Evolutionary conservation across 2,329 filamentous ascomycete genomes (phyloP).

Genomic region (Dactylellina haptotyla): DNA sequence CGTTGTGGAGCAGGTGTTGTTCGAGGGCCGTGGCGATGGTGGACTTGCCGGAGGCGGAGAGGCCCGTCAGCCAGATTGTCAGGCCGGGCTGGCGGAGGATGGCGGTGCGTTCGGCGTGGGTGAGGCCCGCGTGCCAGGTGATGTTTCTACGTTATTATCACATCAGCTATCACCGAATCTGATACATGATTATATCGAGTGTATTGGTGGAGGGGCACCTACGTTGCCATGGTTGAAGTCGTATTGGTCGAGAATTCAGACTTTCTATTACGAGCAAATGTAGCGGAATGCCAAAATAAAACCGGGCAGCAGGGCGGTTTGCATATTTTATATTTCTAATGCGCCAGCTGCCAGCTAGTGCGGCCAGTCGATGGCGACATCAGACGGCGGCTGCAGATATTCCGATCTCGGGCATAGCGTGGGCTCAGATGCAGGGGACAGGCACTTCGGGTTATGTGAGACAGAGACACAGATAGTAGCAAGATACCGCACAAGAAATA

Average conservation of each 20-base stretch:
- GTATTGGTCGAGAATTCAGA: neutral
- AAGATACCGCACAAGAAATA: neutral
- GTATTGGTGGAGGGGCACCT: too few species aligned
- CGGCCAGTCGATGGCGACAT: slow-evolving; percentile 24
- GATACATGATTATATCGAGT: too few species aligned
- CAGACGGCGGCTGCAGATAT: neutral
- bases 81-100: slow-evolving; percentile 85
- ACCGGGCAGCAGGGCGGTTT: neutral
- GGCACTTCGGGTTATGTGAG: slow-evolving; percentile 1
- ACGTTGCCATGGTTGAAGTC: slow-evolving; percentile 19
- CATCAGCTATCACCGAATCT: too few species aligned
- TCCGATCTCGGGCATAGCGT: slow-evolving; percentile 16
- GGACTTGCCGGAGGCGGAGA: slow-evolving; percentile 95
- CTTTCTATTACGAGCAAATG: too few species aligned
- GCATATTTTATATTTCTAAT: neutral
- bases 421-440: neutral
- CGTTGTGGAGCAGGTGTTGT: slow-evolving; percentile 90
- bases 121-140: slow-evolving; percentile 86
- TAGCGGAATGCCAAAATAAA: neutral
- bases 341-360: neutral
- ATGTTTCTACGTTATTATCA: too few species aligned
- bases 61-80: slow-evolving; percentile 97
- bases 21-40: slow-evolving; percentile 96
- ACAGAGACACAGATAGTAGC: slow-evolving; percentile 5
- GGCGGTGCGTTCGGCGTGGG: slow-evolving; percentile 77